A percentile compares a stretch with the other conserved stretches of the same genome.
Evolutionary conservation across 2,329 filamentous ascomycete species (phyloP).

Genomic region (Xylariaceae sp.): DNA sequence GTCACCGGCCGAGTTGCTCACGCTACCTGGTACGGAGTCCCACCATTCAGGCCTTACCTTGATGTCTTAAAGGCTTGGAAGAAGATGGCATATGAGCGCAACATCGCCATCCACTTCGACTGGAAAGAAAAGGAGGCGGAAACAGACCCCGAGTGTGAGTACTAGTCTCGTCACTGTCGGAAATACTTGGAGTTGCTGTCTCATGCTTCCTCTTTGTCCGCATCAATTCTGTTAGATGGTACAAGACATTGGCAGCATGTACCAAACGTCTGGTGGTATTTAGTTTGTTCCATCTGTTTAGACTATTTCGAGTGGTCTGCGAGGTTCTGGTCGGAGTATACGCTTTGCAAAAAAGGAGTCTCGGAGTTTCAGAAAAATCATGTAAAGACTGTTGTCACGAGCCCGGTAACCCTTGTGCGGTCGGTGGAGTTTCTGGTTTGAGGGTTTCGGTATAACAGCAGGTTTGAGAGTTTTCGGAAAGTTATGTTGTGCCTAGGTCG

Average conservation of each 20-base stretch:
- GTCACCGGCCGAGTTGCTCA: not conserved
- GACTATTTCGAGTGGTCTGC: not conserved
- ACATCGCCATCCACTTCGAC: no score
- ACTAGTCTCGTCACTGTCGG: no score
- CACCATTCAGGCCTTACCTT: conserved; percentile 1
- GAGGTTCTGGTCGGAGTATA: not conserved
- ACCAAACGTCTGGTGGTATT: not conserved
- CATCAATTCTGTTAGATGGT: not conserved
- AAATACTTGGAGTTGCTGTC: not conserved
- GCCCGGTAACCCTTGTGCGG: not conserved
- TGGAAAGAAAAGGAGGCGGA: no score
- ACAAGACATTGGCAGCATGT: no score
- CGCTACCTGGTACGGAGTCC: conserved; percentile 9
- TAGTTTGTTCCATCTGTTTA: not conserved
- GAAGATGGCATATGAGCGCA: conserved; percentile 14
- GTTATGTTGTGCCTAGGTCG: not conserved
- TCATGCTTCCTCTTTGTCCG: not conserved
- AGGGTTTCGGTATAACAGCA: not conserved
- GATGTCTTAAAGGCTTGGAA: conserved; percentile 10
- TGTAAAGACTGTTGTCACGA: not conserved
- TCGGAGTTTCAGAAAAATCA: not conserved
- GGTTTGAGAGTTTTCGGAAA: not conserved
- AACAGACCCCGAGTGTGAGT: no score
- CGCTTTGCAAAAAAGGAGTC: not conserved
- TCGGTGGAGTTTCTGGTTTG: not conserved